Evolutionary conservation across 2,329 filamentous ascomycete species (phyloP), one percentile per base, ranked within the genome.

Genomic region (Ambrosiella cleistominuta): DNA sequence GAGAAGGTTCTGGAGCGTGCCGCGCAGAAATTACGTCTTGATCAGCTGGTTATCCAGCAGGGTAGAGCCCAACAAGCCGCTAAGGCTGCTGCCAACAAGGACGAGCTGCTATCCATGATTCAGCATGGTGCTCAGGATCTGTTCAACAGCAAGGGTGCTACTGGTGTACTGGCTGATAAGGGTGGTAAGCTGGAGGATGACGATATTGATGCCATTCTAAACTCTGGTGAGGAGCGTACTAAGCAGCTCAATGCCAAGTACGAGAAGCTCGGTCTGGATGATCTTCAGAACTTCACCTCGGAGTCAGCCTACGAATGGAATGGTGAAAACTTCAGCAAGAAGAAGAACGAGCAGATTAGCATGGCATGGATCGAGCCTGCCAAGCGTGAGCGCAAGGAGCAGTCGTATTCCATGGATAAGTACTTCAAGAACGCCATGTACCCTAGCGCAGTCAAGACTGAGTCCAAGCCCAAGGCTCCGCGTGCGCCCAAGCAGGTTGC

Each of bases 221-320:
- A 82, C 60, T 85, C 86, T 62, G 94, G 93, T 51, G 91, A 96
- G 70, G 80, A 86, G 67, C 81, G 90, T 60, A 98, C 93, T 0
- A 88, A 90, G 62, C 78, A 93, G 68, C 78, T 98, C 47, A 97
- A 89, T 67, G 85, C 87, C 63, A 91, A 89, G 70, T 98, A 97
- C 66, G 93, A 97, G 69, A 95, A 95, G 68, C 82, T 98, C 45
- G 93, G 94, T 63, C 86, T 98, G 37, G 93, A 98, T 68, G 93
- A 98, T 64, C 72, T 98, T 49, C 93, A 98, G 68, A 97, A 97
- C 67, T 98, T 98, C 70, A 93, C 86, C 1, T 96, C 91, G 0
- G 93, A 98, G 66, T 95, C 88, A 57, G 90, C 94, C 0, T 98
- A 98, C 66, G 93, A 97, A 68, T 98, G 94, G 94, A 98, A 98